Evolutionary conservation across 164 flowering plant genomes (phyloP).

Genomic region (Sedum album): DNA sequence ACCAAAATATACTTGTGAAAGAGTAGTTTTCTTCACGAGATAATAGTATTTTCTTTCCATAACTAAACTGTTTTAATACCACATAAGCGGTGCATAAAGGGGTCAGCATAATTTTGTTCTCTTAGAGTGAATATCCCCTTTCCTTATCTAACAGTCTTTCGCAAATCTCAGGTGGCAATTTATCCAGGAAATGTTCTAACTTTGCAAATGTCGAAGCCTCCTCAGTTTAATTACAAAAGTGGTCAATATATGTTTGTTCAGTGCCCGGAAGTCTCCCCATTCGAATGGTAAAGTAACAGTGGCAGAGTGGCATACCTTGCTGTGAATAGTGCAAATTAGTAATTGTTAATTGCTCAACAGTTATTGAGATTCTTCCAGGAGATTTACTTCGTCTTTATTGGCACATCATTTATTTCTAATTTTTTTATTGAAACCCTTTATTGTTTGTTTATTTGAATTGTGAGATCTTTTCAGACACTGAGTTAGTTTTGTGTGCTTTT

Average conservation of each 20-base stretch:
- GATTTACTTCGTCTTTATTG: neutral
- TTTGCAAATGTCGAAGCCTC: too few relatives aligned
- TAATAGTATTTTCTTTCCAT: neutral
- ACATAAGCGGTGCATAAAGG: neutral
- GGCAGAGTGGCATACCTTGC: neutral
- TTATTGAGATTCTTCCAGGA: neutral
- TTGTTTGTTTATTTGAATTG: neutral
- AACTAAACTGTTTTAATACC: neutral
- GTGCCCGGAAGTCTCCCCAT: too few relatives aligned
- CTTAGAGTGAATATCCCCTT: neutral
- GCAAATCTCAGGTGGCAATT: too few relatives aligned
- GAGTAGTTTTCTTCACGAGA: neutral
- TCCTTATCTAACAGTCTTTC: neutral
- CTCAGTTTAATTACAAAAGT: too few relatives aligned
- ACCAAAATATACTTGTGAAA: neutral
- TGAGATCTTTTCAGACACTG: neutral
- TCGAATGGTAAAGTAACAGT: slow-evolving; percentile 1
- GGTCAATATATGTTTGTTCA: too few relatives aligned
- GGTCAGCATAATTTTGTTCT: neutral
- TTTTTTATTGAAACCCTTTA: neutral
- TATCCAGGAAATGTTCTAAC: too few relatives aligned
- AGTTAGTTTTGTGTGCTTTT: too few relatives aligned
- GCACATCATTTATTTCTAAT: neutral
- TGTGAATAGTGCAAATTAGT: neutral
- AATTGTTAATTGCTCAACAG: neutral